Base-by-base conservation (phyloP, 179 eudicot genomes). In the Amaranthus tricolor region DNA sequence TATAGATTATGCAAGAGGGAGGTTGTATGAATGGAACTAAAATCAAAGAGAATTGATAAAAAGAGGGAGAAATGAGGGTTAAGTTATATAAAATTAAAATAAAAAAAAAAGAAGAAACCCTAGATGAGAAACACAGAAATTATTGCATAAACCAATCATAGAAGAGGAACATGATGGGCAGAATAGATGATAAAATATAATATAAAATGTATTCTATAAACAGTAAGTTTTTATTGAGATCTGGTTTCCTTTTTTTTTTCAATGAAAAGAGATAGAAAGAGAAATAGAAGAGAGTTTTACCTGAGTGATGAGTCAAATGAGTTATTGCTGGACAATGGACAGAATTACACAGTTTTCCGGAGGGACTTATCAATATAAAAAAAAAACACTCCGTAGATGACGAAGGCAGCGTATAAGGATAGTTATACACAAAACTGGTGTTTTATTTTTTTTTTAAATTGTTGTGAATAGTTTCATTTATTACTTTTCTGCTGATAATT, bases 41-140 rank as follows among this genome's bases (percentile, higher is more conserved):
- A 17, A 1, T 6, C 7, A 62, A 62, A 40, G 0, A 20, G 16
- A 44, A 3, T 16, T 13, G 8, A 13, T 17, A 4, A 20, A 12
- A 9, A 66, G 21, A 48, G 52, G 10, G 43, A 50, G n/a, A 10
- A 11, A 16, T 6, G 13, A 52, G 65, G 12, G 57, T 10, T 72
- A 51, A 54, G 43, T 49, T 49, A 64, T 15, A 58, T 5, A 74
- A 62, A 78, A 68, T 65, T 21, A 66, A 71, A 16, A 43, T 53
- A 73, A 43, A 75, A 70, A 79, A 64, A 79, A 31, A 66, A 65
- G 55, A 47, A 66, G 79, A 77, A 80, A 73, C 83, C 83, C 83
- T 80, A 80, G 83, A 80, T 77, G 52, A 72, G 74, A 76, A 67
- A 76, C 65, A 64, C 70, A 76, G 70, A 76, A 76, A 60, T 7